phyloP scores from a whole-genome alignment of 768 basidiomycete species.

The Gelatoporia subvermispora region DNA sequence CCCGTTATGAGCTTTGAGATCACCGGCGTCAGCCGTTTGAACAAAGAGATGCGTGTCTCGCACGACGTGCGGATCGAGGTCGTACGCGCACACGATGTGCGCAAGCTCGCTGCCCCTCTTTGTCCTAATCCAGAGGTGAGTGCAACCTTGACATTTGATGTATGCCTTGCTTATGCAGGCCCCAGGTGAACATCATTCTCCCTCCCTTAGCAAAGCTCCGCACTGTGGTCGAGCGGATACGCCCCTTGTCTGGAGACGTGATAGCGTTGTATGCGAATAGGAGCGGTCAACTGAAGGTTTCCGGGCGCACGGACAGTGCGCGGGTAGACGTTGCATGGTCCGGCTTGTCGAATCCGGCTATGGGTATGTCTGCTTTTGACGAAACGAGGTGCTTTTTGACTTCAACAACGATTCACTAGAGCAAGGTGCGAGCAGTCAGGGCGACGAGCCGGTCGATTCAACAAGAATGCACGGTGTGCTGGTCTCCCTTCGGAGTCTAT shows the following conservation, averaged over 20 bases:
- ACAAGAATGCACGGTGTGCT: conserved; percentile 59
- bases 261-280: conserved; percentile 68
- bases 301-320: conserved; percentile 67
- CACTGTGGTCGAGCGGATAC: conserved; percentile 72
- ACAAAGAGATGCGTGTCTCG: conserved; percentile 56
- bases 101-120: conserved; percentile 68
- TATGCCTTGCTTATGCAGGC: neutral
- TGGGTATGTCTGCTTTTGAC: conserved; percentile 27
- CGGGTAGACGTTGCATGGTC: conserved; percentile 78
- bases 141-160: neutral
- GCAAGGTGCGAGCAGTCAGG: conserved; percentile 18
- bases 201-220: conserved; percentile 73
- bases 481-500: conserved; percentile 68
- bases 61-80: conserved; percentile 85
- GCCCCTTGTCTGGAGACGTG: conserved; percentile 57
- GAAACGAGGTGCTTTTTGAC: neutral
- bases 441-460: conserved; percentile 41
- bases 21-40: conserved; percentile 55
- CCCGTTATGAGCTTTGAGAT: conserved; percentile 79
- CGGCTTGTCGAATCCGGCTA: conserved; percentile 61
- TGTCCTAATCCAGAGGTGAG: conserved; percentile 84
- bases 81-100: conserved; percentile 69
- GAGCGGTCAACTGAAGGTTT: conserved; percentile 47
- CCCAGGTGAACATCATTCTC: conserved; percentile 70
- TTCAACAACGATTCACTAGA: conserved; percentile 1